phyloP scores from a whole-genome alignment of 2,329 filamentous ascomycete genomes.

The Fusarium multiceps region DNA sequence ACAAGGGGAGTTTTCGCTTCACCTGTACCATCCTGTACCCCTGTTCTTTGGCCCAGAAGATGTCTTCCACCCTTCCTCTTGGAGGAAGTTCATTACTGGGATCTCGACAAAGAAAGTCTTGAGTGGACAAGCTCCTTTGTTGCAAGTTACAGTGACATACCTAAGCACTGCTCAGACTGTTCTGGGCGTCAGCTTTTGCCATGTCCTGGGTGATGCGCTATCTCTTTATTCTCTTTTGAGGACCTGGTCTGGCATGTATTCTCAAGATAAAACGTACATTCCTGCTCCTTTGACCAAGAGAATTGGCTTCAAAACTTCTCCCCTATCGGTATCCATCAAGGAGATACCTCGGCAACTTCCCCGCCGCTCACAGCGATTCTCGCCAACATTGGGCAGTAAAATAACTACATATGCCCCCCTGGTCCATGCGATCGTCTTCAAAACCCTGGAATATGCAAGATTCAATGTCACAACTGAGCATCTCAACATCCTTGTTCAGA shows the following conservation, averaged over 20 bases:
- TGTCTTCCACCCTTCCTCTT: neutral
- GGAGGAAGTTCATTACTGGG: neutral
- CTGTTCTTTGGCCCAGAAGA: neutral
- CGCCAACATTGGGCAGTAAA: neutral
- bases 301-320: neutral
- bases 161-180: neutral
- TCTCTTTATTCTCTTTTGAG: neutral
- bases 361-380: neutral
- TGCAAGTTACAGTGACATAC: neutral
- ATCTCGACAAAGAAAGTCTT: neutral
- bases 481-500: neutral
- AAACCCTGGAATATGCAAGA: neutral
- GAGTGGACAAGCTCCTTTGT: neutral
- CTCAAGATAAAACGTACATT: neutral
- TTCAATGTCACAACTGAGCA: neutral
- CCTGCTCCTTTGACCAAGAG: neutral
- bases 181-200: neutral
- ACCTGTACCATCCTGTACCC: neutral
- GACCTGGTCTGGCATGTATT: neutral
- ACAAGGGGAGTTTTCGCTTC: neutral
- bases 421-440: neutral
- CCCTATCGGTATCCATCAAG: neutral
- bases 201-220: neutral
- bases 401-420: neutral
- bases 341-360: neutral